Percentiles rank a stretch among this genome's conserved stretches.
phyloP scores from a whole-genome alignment of 208 protist genomes.

The Trypanosomatidae sp. region DNA sequence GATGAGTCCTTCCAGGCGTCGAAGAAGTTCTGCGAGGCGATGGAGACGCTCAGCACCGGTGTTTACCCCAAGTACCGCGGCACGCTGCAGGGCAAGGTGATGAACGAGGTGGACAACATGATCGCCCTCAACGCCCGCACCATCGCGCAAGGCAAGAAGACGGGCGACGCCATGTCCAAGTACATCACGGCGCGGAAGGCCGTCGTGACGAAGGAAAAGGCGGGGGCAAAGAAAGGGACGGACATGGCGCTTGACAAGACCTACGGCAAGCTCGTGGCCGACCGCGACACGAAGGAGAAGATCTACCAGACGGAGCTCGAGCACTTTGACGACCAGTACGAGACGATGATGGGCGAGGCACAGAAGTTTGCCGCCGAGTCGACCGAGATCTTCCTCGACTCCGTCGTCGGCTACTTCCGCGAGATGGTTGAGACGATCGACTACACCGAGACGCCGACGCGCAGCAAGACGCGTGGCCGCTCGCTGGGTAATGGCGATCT shows the following conservation, averaged over 20 bases:
- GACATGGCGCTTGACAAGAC: conserved; percentile 10
- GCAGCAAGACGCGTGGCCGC: background rate
- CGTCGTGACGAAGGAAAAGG: conserved; percentile 5
- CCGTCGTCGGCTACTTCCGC: conserved; percentile 25
- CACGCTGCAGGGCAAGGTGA: conserved; percentile 6
- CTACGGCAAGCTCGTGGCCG: conserved; percentile 9
- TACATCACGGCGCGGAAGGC: background rate
- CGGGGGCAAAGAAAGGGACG: conserved; percentile 19
- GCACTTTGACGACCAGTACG: conserved; percentile 27
- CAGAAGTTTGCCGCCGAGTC: conserved; percentile 20
- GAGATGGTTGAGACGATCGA: conserved; percentile 17
- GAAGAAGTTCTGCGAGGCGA: conserved; percentile 24
- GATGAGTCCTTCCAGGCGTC: conserved; percentile 9
- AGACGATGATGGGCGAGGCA: conserved; percentile 9
- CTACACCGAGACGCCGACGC: conserved; percentile 6
- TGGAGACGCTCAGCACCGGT: conserved; percentile 11
- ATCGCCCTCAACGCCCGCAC: background rate
- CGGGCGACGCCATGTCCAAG: conserved; percentile 3
- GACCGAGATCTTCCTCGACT: conserved; percentile 30
- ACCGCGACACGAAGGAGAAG: conserved; percentile 15
- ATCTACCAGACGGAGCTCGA: conserved; percentile 7
- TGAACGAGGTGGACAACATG: conserved; percentile 11
- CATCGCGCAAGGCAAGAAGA: conserved; percentile 20
- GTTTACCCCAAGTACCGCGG: conserved; percentile 14
- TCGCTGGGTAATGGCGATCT: too few relatives aligned